These are phyloP conservation scores for Trametes meyenii DNA, from an alignment of 768 basidiomycete species.

Conservation along the genomic window DNA sequence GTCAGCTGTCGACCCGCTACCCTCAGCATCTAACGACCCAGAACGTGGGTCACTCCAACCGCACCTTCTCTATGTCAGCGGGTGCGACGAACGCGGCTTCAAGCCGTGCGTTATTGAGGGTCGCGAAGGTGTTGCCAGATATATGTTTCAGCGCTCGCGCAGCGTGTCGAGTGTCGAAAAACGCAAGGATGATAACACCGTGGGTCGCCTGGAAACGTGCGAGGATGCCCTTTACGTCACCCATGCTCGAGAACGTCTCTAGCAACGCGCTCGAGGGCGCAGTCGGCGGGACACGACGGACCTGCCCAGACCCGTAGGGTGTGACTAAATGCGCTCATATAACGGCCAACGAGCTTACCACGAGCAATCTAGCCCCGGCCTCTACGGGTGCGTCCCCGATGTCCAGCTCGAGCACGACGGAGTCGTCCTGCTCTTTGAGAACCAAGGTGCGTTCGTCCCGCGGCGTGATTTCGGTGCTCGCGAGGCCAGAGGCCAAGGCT, in stretches of 20 bases:
- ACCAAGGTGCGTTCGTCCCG: constrained; percentile 16
- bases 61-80: constrained; percentile 21
- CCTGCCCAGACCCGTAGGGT: constrained; percentile 30
- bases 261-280: constrained; percentile 36
- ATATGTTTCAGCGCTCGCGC: constrained; percentile 39
- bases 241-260: constrained; percentile 32
- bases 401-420: background rate
- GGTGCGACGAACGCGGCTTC: constrained; percentile 8
- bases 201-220: constrained; percentile 51
- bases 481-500: constrained; percentile 7
- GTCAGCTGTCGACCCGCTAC: constrained; percentile 44
- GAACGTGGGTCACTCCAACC: background rate
- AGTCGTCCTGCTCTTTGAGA: background rate
- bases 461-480: constrained; percentile 23
- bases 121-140: constrained; percentile 26
- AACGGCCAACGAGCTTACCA: constrained; percentile 21
- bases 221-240: constrained; percentile 58
- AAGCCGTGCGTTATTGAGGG: constrained; percentile 18
- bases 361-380: constrained; percentile 32
- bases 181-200: constrained; percentile 60
- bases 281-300: constrained; percentile 43
- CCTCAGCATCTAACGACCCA: constrained; percentile 6
- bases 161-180: constrained; percentile 62
- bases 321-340: constrained; percentile 23
- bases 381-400: constrained; percentile 15